These are phyloP conservation scores for Insectozyma bohioensis DNA, from an alignment of 1,139 yeast genomes.

Conservation along the genomic window DNA sequence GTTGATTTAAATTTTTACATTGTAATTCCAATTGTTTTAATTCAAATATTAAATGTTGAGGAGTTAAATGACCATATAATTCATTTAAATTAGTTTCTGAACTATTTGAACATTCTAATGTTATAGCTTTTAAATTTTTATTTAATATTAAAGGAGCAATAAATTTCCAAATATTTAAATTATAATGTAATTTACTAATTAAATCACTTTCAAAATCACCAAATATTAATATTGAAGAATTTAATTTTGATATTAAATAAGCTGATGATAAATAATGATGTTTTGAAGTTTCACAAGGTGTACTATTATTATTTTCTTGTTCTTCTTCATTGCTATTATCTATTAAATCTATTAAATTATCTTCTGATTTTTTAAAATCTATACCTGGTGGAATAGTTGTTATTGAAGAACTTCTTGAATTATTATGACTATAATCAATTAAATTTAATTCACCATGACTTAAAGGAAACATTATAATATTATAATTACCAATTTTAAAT, in stretches of 20 bases:
- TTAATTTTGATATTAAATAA: slow-evolving; percentile 37
- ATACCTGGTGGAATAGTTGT: slow-evolving; percentile 9
- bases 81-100: slow-evolving; percentile 42
- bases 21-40: slow-evolving; percentile 36
- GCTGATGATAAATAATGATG: slow-evolving; percentile 43
- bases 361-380: slow-evolving; percentile 3
- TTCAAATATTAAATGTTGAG: slow-evolving; percentile 60
- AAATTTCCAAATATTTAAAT: slow-evolving; percentile 54
- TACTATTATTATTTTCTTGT: no score
- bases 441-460: slow-evolving; percentile 37
- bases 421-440: slow-evolving; percentile 3
- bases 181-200: slow-evolving; percentile 41
- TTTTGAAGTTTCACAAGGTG: slow-evolving; percentile 8
- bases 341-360: background rate
- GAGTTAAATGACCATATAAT: slow-evolving; percentile 80
- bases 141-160: slow-evolving; percentile 48
- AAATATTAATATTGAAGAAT: slow-evolving; percentile 50
- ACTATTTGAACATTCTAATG: slow-evolving; percentile 76
- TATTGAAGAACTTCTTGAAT: slow-evolving; percentile 9
- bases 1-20: slow-evolving; percentile 13
- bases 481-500: slow-evolving; percentile 20
- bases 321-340: slow-evolving; percentile 1
- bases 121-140: slow-evolving; percentile 46
- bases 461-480: slow-evolving; percentile 34
- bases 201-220: slow-evolving; percentile 82